Evolutionary conservation across 2,329 filamentous ascomycete species (phyloP).

Genomic region (Chaetoscypha palmicola): DNA sequence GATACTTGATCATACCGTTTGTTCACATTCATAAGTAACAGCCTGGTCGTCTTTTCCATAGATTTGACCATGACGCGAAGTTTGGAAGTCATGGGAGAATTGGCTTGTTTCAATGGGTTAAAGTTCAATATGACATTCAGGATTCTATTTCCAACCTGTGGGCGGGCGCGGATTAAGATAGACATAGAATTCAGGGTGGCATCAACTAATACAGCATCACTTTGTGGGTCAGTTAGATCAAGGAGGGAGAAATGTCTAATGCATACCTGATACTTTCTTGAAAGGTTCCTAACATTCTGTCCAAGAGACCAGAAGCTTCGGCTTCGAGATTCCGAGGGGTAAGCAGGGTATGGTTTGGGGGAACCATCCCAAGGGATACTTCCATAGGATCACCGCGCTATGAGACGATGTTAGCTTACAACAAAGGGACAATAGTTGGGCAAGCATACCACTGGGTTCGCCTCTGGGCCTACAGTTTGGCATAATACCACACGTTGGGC

Average conservation of each 20-base stretch:
- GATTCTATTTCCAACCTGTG: conserved; percentile 77
- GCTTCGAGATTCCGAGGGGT: conserved; percentile 79
- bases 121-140: conserved; percentile 80
- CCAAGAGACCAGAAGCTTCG: conserved; percentile 83
- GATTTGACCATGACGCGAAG: conserved; percentile 79
- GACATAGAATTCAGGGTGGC: conserved; percentile 86
- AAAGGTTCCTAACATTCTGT: conserved; percentile 76
- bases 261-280: conserved; percentile 74
- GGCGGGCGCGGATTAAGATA: conserved; percentile 73
- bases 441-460: conserved; percentile 70
- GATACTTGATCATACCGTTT: conserved; percentile 54
- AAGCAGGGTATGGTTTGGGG: conserved; percentile 73
- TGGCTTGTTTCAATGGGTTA: conserved; percentile 79
- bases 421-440: no score
- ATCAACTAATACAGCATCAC: conserved; percentile 82
- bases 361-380: conserved; percentile 79
- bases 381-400: conserved; percentile 70
- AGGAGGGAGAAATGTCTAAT: neutral
- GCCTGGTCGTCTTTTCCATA: conserved; percentile 87
- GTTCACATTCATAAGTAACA: conserved; percentile 73
- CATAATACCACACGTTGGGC: conserved; percentile 87
- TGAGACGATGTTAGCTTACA: no score
- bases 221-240: conserved; percentile 32
- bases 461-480: conserved; percentile 76
- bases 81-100: conserved; percentile 68